Conservation (phyloP, 225 moss, liverwort and hornwort genomes). For the Climacium dendroides region DNA sequence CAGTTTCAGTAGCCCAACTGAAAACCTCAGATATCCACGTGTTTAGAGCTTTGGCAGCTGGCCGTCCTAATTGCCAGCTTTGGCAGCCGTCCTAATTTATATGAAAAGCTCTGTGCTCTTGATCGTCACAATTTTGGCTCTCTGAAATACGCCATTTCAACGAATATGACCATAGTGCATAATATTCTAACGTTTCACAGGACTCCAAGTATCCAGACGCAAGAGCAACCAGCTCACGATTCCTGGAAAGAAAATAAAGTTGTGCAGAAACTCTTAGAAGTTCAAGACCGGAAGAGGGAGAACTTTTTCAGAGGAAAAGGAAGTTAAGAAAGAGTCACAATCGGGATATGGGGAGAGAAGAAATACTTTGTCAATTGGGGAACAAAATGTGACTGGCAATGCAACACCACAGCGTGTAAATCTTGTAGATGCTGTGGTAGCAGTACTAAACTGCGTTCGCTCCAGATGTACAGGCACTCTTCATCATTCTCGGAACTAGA, state of each 20-base stretch:
- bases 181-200: not conserved
- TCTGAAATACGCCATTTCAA: not conserved
- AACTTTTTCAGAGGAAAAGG: not conserved
- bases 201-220: not conserved
- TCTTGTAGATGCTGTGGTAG: slow-evolving; percentile 3
- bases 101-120: not conserved
- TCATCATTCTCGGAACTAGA: not conserved
- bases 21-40: not conserved
- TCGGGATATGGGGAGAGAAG: not conserved
- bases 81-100: not conserved
- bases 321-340: not conserved
- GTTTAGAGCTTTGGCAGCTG: not conserved
- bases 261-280: not conserved
- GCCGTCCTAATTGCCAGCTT: not conserved
- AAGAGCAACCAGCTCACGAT: not conserved
- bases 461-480: slow-evolving; percentile 48
- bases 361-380: slow-evolving; percentile 24
- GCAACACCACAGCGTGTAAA: slow-evolving; percentile 16
- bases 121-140: not conserved
- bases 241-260: not conserved
- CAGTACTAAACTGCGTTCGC: slow-evolving; percentile 41
- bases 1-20: not conserved
- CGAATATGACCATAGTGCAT: not conserved
- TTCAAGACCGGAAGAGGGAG: not conserved
- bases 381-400: slow-evolving; percentile 10